Base-by-base conservation (phyloP, 768 basidiomycete genomes). In the Hygrocybe coccinea region DNA sequence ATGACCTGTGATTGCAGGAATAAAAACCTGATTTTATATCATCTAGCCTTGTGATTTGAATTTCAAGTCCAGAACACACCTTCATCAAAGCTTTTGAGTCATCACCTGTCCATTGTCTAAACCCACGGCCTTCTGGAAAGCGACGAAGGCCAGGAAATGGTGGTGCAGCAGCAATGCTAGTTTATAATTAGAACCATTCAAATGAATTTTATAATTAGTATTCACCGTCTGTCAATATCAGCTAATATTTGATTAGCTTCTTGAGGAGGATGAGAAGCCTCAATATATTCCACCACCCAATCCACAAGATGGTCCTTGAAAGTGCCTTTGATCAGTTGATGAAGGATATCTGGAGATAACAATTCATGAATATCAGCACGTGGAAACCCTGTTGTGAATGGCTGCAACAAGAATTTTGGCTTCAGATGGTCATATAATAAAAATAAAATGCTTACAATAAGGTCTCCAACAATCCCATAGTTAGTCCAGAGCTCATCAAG, bases 251-350 rank as follows among this genome's bases (percentile, higher is more conserved):
- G 22, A 1, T 58, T 41, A 5, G 65, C 70, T 3, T 37, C 11
- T 1, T 11, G 10, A 47, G 58, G 41, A 1, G 55, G 56, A 39
- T 70, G 60, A 9, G 37, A 52, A 2, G 47, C 8, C 11, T 55
- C 43, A 0, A 74, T 47, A 52, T 70, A 74, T 22, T 62, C 47
- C 1, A 37, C 58, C 0, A 74, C 63, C 73, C 72, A 74, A 1
- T 50, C 52, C 1, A 75, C 69, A 5, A 75, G 57, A 50, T 75
- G 73, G 37, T 74, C 73, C 55, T 74, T 75, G 62, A 74, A 74
- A 2, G 64, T 62, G 1, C 70, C 71, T 58, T 71, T 72, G 59
- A 72, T 69, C 11, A 72, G 7, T 50, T 73, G 73, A 55, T 74
- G 72, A 0, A 74, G 61, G 2, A 72, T 55, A 50, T 74, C 71